Conservation (phyloP, 805 yeast species). For the Candida nitratophila region DNA sequence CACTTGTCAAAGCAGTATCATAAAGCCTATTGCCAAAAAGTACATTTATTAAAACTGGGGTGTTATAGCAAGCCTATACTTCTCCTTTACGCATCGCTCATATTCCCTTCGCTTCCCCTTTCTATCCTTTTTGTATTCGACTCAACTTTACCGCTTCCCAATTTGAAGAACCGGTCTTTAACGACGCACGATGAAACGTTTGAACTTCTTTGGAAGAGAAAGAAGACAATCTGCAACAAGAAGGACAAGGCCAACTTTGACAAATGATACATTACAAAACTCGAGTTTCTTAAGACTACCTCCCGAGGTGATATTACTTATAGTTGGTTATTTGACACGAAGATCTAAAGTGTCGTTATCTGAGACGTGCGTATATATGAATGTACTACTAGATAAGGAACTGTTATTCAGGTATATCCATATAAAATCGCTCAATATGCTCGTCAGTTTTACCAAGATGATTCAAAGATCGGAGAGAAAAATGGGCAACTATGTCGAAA, state of each 20-base stretch:
- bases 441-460: conserved; percentile 19
- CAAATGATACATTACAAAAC: background rate
- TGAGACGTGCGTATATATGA: conserved; percentile 17
- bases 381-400: conserved; percentile 16
- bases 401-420: conserved; percentile 20
- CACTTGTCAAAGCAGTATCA: no score
- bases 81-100: no score
- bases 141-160: no score
- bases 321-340: conserved; percentile 18
- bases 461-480: conserved; percentile 11
- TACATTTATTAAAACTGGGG: no score
- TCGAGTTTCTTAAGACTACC: conserved; percentile 16
- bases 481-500: conserved; percentile 5
- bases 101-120: no score
- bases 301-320: conserved; percentile 13
- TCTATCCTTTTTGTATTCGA: no score
- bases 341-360: conserved; percentile 15
- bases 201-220: background rate
- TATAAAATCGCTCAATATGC: conserved; percentile 16
- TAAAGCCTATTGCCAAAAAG: no score
- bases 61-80: no score
- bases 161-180: no score
- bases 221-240: background rate
- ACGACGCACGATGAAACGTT: no score
- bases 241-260: background rate